Evolutionary conservation across 139 green algal species (phyloP).

Genomic region (Ulvella scutata): DNA sequence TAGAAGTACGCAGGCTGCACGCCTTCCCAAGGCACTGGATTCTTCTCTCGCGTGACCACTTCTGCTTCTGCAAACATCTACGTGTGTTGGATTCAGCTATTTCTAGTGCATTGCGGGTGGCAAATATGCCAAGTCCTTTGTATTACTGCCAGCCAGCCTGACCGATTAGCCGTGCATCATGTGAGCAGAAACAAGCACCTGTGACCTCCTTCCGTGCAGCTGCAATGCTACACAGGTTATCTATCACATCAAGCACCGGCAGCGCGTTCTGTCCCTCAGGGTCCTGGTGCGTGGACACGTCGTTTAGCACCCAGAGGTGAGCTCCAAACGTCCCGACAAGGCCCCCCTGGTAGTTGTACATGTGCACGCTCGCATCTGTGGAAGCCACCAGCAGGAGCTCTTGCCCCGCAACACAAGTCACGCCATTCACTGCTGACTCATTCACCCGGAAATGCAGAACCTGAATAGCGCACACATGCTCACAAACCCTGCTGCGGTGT

Average conservation of each 20-base stretch:
- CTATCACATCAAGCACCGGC: slow-evolving; percentile 8
- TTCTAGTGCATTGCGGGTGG: slow-evolving; percentile 14
- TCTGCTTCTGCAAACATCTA: no score
- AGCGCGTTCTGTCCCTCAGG: slow-evolving; percentile 3
- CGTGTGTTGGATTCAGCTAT: no score
- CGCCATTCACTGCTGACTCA: slow-evolving; percentile 17
- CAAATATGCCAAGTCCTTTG: not conserved
- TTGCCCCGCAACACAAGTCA: slow-evolving; percentile 22
- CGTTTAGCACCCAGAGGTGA: slow-evolving; percentile 32
- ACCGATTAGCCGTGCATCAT: not conserved
- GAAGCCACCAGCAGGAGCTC: slow-evolving; percentile 34
- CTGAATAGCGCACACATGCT: no score
- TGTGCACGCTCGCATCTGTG: slow-evolving; percentile 35
- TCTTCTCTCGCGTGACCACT: not conserved
- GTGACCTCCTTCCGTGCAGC: not conserved
- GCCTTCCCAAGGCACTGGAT: not conserved
- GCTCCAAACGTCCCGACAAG: slow-evolving; percentile 37
- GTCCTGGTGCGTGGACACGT: slow-evolving; percentile 27
- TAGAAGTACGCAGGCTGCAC: not conserved
- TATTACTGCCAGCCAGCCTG: not conserved
- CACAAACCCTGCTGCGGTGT: no score
- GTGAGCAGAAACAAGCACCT: not conserved
- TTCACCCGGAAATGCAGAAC: slow-evolving; percentile 33
- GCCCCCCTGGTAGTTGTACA: slow-evolving; percentile 43
- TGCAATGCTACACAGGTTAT: slow-evolving; percentile 9